Base-by-base conservation (phyloP, 208 protist genomes). In the Crithidia sp. region DNA sequence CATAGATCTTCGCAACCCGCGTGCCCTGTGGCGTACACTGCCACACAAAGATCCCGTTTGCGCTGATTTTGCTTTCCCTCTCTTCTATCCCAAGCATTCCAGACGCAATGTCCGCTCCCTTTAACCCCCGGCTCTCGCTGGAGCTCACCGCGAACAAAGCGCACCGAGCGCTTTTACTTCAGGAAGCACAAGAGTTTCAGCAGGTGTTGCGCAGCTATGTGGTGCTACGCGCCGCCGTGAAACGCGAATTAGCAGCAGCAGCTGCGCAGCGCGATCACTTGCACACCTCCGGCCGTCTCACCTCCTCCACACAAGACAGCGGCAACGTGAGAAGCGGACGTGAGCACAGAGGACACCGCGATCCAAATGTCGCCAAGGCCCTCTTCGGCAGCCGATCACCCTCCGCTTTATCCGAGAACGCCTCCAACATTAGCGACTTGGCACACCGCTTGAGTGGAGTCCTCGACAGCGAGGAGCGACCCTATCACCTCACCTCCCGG, bases 131-230 rank as follows among this genome's bases (percentile, higher is more conserved):
- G 2, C 60, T 66, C 28, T 12, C 60, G 7, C 17, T 66, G 4
- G 60, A 66, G 13, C 3, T 39, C 4, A 41, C 14, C 9, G 60
- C 60, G 3, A 52, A 66, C 45, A 66, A 54, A 14, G 44, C 28
- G 8, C 60, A 54, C 12, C 41, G 60, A 7, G 28, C 5, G 2
- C 8, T 66, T 4, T 4, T 66, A 3, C 13, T 66, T 6, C 17
- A 66, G 19, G 44, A 66, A 41, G 39, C 45, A 36, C 52, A 66
- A 41, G 60, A 54, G 5, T 66, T 66, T 39, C 60, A 66, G 45
- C 19, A 39, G 6, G 39, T 66, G 39, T 19, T 66, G 3, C 41
- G 45, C 2, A 7, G 5, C n/a, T 66, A 54, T 16, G 9, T 54
- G 5, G 19, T 17, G 5, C 41, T 50, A 0, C 9, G 28, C n/a